Base-by-base conservation (phyloP, 2,329 filamentous ascomycete genomes). In the Onygena corvina region DNA sequence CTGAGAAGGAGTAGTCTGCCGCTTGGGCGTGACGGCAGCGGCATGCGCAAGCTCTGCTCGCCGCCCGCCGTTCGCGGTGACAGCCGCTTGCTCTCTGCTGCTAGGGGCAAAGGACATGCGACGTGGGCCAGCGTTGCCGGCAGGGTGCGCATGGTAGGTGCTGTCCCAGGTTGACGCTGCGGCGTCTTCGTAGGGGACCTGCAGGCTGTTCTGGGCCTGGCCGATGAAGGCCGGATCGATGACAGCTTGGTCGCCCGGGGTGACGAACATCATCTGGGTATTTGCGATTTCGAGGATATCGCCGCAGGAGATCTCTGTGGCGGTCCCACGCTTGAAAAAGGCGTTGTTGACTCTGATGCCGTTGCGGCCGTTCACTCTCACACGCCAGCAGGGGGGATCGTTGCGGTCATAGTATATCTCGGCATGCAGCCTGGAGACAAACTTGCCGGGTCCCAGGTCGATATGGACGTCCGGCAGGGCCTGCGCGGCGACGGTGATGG, bases 201-300 rank as follows among this genome's bases (percentile, higher is more conserved):
- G 65, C 6, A 66, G 67, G 36, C 70, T 54, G 18, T 65, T 64
- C 57, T 70, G 67, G n/a, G 83, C 81, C 40, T 84, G 80, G 57
- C 84, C 77, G 12, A 85, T 75, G 61, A 84, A 88, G 59, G 70
- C 77, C 18, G 75, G 75, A 60, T 84, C 78, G 52, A 93, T 81
- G 42, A 77, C 73, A 21, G 88, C 74, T 20, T 79, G 77, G 50
- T 85, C 82, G 20, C 79, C 80, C 0, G 92, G 90, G n/a, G 94
- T 78, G 44, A 95, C 86, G 66, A 98, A 98, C 74, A 96, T 90
- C 92, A 98, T 98, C 70, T 98, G 90, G 1, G 92, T 85, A 48
- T 86, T 86, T 58, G 84, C 84, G 61, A 96, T 86, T 61, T 94
- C 88, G 51, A 98, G 82, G 36, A 96, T 86, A 63, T 90, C 83